phyloP scores from a whole-genome alignment of 345 rosid genomes.

The Viola odorata region DNA sequence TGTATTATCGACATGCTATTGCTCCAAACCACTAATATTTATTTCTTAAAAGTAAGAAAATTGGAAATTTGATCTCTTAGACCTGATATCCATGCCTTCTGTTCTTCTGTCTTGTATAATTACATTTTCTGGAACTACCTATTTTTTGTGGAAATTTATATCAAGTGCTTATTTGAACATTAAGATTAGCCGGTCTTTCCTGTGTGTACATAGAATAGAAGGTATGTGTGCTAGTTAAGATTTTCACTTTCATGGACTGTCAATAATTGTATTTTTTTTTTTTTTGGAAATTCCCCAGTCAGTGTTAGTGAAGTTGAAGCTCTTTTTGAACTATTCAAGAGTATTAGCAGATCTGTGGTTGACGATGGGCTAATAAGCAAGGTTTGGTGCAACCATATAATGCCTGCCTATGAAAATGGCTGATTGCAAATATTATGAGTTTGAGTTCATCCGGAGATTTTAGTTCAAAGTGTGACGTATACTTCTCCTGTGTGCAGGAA shows the following conservation, averaged over 20 bases:
- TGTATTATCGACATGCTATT: background rate
- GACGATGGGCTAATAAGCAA: constrained; percentile 96
- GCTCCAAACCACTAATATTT: background rate
- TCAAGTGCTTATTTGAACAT: too few relatives aligned
- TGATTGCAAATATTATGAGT: background rate
- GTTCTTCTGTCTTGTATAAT: too few relatives aligned
- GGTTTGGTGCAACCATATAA: constrained; percentile 34
- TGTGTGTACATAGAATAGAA: too few relatives aligned
- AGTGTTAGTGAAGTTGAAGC: constrained; percentile 99
- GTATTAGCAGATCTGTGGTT: constrained; percentile 90
- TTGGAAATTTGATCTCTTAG: background rate
- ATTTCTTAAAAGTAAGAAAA: too few relatives aligned
- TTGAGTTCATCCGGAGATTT: background rate
- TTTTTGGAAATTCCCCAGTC: constrained; percentile 43
- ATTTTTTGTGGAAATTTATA: too few relatives aligned
- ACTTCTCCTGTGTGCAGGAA: constrained; percentile 56
- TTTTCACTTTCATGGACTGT: too few relatives aligned
- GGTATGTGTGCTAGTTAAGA: too few relatives aligned
- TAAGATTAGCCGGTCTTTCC: too few relatives aligned
- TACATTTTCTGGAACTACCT: too few relatives aligned
- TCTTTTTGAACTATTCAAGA: constrained; percentile 87
- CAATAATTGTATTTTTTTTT: background rate
- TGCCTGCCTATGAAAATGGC: background rate
- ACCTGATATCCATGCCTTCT: background rate
- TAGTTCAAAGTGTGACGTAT: background rate